These are phyloP conservation scores for Citrullus mucosospermus DNA, from an alignment of 306 rosid genomes.

Conservation along the genomic window DNA sequence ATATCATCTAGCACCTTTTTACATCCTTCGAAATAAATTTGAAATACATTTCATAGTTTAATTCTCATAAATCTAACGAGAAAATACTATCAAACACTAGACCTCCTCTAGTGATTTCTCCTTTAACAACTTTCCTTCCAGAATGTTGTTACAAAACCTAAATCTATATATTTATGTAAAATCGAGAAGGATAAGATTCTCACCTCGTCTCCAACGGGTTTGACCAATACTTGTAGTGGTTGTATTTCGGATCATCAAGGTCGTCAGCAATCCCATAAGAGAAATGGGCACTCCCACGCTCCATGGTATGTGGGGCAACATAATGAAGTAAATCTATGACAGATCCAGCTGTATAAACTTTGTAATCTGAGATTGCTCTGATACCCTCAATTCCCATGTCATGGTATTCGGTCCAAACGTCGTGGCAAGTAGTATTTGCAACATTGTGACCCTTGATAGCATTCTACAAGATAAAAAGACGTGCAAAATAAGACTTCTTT, in stretches of 20 bases:
- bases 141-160: not conserved
- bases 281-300: constrained; percentile 66
- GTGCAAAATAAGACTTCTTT: not conserved
- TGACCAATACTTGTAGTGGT: constrained; percentile 74
- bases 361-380: constrained; percentile 59
- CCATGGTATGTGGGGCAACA: constrained; percentile 85
- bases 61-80: not conserved
- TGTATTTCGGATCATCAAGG: constrained; percentile 59
- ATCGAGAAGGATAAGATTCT: constrained; percentile 11
- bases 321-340: constrained; percentile 47
- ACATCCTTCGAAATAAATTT: too few relatives aligned
- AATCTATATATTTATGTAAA: not conserved
- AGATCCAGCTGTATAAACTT: constrained; percentile 51
- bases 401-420: constrained; percentile 77
- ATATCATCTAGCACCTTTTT: too few relatives aligned
- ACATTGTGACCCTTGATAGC: constrained; percentile 52
- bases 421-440: constrained; percentile 55
- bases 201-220: constrained; percentile 83
- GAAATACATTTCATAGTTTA: not conserved
- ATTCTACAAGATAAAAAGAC: constrained; percentile 26
- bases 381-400: constrained; percentile 80
- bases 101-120: not conserved
- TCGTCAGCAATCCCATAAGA: constrained; percentile 72
- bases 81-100: not conserved
- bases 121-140: not conserved